Conservation (phyloP, 164 flowering plant genomes). For the Amborella trichopoda region DNA sequence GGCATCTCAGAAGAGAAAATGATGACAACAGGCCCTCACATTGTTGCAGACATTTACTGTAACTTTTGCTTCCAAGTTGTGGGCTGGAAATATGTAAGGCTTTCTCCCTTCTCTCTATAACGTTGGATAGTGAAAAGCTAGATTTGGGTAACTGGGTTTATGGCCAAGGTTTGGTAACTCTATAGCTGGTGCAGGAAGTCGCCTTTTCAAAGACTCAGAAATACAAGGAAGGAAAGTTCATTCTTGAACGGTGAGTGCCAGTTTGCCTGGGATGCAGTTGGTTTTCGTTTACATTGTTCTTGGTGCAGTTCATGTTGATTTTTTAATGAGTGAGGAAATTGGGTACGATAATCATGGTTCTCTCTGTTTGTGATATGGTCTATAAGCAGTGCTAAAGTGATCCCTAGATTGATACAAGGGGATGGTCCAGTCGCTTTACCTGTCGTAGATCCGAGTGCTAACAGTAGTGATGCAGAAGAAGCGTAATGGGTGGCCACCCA, state of each 20-base stretch:
- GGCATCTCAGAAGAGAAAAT: not conserved
- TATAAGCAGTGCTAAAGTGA: too few relatives aligned
- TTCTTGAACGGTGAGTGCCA: conserved; percentile 1
- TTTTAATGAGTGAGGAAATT: too few relatives aligned
- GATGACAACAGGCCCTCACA: not conserved
- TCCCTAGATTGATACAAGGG: too few relatives aligned
- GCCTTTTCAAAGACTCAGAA: not conserved
- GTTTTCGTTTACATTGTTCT: too few relatives aligned
- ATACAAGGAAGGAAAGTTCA: conserved; percentile 1
- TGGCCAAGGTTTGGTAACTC: not conserved
- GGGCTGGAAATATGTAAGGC: conserved; percentile 3
- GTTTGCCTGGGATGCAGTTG: too few relatives aligned
- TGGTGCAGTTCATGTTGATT: too few relatives aligned
- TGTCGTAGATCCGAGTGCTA: too few relatives aligned
- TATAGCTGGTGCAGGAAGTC: not conserved
- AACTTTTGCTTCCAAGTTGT: not conserved
- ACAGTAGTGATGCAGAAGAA: too few relatives aligned
- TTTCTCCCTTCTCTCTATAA: not conserved
- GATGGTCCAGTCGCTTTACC: too few relatives aligned
- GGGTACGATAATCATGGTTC: too few relatives aligned
- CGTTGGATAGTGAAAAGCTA: not conserved
- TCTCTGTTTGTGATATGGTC: too few relatives aligned
- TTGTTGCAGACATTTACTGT: conserved; percentile 1
- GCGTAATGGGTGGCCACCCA: too few relatives aligned
- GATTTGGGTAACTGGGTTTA: not conserved